Base-by-base conservation (phyloP, 1,139 yeast genomes). In the Sugiyamaella sp. region DNA sequence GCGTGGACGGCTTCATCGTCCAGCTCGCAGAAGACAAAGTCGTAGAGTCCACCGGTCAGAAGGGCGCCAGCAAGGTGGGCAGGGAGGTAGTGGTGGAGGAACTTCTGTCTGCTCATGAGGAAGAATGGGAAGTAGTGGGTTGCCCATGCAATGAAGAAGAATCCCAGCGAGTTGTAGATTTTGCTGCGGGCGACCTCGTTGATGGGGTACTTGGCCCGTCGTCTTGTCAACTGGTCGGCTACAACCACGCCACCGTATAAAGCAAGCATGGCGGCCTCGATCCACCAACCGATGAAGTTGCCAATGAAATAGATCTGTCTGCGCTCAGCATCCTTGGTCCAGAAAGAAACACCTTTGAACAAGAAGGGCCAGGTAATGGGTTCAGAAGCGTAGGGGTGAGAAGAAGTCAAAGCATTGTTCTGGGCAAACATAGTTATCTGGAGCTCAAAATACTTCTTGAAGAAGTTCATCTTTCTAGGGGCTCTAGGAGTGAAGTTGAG, bases 11-110 rank as follows among this genome's bases (percentile, higher is more conserved):
- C 60, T 3, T 57, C 65, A 25, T 60, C 66, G 52, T 72, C 74
- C 29, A 70, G 56, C 54, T 84, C 85, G 21, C 95, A 84, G 65
- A 86, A 79, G 43, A 89, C 70, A 63, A 89, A 83, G 69, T 95
- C 99, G 58, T 87, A 78, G 58, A 90, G 74, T 0, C 87, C 91
- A 22, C 95, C 98, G 12, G 93, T 74, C 57, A 91, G 81, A 63
- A 90, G 71, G 0, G 96, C 91, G 6, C 96, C 96, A 60, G 89
- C 80, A 67, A 93, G 76, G 70, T 95, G 99, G 0, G 99, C 99
- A 37, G 99, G 99, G 93, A 97, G 93, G 71, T 93, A 91, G 71
- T 91, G 98, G 70, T 91, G 97, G 95, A 93, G 76, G 76, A 93
- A 93, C 72, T 93, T 76, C 74, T 91, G 98, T 72, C 98, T 85